phyloP scores from a whole-genome alignment of 345 rosid genomes.

The Pelargonium nanum region DNA sequence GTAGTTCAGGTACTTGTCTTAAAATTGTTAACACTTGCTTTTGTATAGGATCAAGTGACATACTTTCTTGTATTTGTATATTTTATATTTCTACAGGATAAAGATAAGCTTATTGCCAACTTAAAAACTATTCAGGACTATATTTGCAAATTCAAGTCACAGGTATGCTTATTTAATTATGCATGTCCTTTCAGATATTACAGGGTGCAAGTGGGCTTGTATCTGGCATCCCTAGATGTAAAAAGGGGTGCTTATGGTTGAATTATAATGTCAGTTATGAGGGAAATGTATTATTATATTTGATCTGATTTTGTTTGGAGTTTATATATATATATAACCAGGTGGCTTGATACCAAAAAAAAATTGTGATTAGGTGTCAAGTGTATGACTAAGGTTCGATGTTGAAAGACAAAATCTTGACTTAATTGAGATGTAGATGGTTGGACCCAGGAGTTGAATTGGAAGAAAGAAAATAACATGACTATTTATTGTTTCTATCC shows the following conservation, averaged over 20 bases:
- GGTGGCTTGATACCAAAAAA: background rate
- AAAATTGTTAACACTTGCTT: background rate
- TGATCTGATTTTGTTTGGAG: background rate
- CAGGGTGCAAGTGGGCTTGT: too few species aligned
- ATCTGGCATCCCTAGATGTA: too few species aligned
- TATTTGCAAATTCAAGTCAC: conserved; percentile 74
- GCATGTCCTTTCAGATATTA: background rate
- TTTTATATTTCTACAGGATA: conserved; percentile 39
- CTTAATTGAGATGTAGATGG: too few species aligned
- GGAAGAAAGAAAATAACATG: too few species aligned
- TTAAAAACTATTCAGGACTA: conserved; percentile 80
- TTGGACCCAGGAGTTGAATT: background rate
- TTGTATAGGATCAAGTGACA: background rate
- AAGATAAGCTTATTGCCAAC: conserved; percentile 56
- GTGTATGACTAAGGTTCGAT: too few species aligned
- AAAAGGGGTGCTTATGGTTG: background rate
- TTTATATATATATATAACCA: background rate
- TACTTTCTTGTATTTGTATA: background rate
- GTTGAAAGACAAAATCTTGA: too few species aligned
- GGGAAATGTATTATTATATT: background rate
- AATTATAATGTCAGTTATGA: background rate
- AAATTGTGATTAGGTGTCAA: too few species aligned
- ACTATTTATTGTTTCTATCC: too few species aligned
- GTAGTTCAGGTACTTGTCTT: conserved; percentile 42
- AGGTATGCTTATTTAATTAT: conserved; percentile 33